Base-by-base conservation (phyloP, 2,329 filamentous ascomycete genomes). In the Alternaria burnsii region DNA sequence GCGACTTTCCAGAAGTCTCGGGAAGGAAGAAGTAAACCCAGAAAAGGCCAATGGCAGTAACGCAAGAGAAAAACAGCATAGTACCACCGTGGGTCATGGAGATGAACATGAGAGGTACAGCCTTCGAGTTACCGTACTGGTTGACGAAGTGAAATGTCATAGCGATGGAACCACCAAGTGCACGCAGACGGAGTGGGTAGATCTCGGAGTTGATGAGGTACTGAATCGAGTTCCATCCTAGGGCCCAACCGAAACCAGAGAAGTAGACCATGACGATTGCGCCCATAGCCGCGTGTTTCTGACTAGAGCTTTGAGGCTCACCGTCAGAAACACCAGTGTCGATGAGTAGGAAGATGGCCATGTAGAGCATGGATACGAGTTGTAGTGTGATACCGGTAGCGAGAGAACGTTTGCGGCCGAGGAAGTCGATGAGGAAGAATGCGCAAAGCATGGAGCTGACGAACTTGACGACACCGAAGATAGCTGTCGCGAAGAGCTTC, bases 101-200 rank as follows among this genome's bases (percentile, higher is more conserved):
- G 76, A 93, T 82, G 44, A 94, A 85, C 90, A 93, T 92, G 66
- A 88, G 86, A 1, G 91, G 91, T 0, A 93, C 88, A 0, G 91
- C 75, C 36, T 91, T 88, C 1, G 87, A 85, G 80, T 91, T 93
- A 26, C 90, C 91, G 73, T 92, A 93, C 77, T 93, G 90, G 77
- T 92, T 92, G 61, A 86, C 88, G 72, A 93, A 93, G 77, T 94
- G 91, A 60, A 93, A 85, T 0, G 88, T 91, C 91, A 93, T 93
- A 47, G 89, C 87, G 72, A 91, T 83, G 0, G 87, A 90, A 0
- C 89, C 90, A 20, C 88, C 87, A 10, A 93, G 79, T 4, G 90
- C 90, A 56, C 91, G 87, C 51, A 94, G 88, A 4, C 90, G 86
- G 10, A 93, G 83, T 1, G 91, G 90, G 80, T 92, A 94, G 62